These are phyloP conservation scores for Vitis labrusca DNA, from an alignment of 164 flowering plant species.

Conservation along the genomic window DNA sequence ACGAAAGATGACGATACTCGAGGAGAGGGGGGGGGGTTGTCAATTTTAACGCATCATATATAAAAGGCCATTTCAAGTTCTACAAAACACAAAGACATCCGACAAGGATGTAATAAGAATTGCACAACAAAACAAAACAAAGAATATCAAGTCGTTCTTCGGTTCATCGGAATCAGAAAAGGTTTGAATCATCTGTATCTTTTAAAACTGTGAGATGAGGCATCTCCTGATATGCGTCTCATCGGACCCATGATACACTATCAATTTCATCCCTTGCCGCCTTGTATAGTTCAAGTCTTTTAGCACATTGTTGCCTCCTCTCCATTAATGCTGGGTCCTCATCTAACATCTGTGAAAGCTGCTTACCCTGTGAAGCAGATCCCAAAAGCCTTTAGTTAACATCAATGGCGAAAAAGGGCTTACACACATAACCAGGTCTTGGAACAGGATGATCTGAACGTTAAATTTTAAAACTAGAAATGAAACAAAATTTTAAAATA, in stretches of 20 bases:
- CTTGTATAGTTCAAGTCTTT: conserved; percentile 88
- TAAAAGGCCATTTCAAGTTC: too few species aligned
- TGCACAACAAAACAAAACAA: too few species aligned
- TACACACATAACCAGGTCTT: too few species aligned
- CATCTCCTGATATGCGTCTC: conserved; percentile 2
- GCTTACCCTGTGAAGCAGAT: conserved; percentile 53
- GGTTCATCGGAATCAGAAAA: background rate
- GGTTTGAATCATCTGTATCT: background rate
- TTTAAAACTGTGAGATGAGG: background rate
- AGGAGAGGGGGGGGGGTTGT: too few species aligned
- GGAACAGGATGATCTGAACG: too few species aligned
- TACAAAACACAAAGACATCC: too few species aligned
- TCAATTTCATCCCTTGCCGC: conserved; percentile 88
- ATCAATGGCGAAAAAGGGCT: too few species aligned
- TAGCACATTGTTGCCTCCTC: conserved; percentile 70
- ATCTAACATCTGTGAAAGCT: conserved; percentile 66
- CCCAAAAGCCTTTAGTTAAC: background rate
- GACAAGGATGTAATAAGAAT: too few species aligned
- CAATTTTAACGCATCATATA: too few species aligned
- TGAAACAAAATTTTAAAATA: too few species aligned
- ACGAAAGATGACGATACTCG: too few species aligned
- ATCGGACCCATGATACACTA: conserved; percentile 73
- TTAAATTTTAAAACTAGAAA: too few species aligned
- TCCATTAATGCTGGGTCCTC: conserved; percentile 90
- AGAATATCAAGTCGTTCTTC: conserved; percentile 16